These are phyloP conservation scores for Datura wrightii DNA, from an alignment of 257 asterid genomes.

Conservation along the genomic window DNA sequence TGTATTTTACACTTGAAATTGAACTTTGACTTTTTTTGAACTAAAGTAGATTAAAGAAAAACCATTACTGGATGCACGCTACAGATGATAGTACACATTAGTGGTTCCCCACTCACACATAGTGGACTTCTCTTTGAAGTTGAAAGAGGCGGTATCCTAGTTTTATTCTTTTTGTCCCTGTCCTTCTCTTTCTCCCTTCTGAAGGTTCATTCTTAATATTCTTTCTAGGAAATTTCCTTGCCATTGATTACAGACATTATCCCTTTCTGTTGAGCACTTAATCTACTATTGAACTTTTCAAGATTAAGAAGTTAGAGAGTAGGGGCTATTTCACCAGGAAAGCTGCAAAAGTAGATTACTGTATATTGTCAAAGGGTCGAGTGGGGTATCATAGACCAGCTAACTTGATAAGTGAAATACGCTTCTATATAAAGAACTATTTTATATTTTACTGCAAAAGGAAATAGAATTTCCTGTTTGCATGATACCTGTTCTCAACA, in stretches of 20 bases:
- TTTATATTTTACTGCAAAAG: neutral
- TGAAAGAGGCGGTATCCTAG: conserved; percentile 6
- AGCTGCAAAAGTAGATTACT: neutral
- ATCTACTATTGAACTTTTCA: neutral
- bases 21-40: neutral
- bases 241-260: neutral
- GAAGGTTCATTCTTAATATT: conserved; percentile 21
- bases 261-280: neutral
- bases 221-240: conserved; percentile 12
- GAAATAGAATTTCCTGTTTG: neutral
- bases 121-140: conserved; percentile 27
- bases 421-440: neutral
- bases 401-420: neutral
- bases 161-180: neutral
- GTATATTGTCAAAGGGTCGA: conserved; percentile 8
- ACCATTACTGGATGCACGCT: neutral
- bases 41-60: neutral
- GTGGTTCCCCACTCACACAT: conserved; percentile 26
- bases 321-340: conserved; percentile 7
- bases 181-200: neutral
- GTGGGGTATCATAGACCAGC: neutral
- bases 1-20: neutral
- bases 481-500: conserved; percentile 8
- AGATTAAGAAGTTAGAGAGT: neutral
- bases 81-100: neutral